phyloP scores from a whole-genome alignment of 257 asterid genomes.

The Przewalskia tangutica region DNA sequence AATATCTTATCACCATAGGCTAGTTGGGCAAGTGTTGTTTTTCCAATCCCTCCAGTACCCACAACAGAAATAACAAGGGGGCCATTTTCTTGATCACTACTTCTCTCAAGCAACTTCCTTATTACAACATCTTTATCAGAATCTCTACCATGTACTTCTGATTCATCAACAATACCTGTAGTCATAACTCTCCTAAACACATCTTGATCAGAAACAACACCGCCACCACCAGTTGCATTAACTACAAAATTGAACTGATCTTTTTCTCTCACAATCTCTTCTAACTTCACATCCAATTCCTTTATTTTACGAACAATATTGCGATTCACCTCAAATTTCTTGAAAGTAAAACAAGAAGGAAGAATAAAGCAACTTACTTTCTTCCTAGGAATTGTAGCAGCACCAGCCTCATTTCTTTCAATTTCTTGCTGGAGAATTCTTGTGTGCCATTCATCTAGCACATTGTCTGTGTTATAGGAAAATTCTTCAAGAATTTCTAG shows the following conservation, averaged over 20 bases:
- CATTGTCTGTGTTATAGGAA: slow-evolving; percentile 14
- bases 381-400: background rate
- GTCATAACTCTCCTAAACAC: background rate
- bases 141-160: slow-evolving; percentile 16
- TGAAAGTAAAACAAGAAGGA: slow-evolving; percentile 4
- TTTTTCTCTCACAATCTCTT: slow-evolving; percentile 5
- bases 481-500: slow-evolving; percentile 4
- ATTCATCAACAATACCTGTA: slow-evolving; percentile 10
- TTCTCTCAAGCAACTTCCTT: slow-evolving; percentile 8
- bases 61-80: slow-evolving; percentile 19
- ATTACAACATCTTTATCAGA: slow-evolving; percentile 12
- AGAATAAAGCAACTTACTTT: slow-evolving; percentile 8
- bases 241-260: slow-evolving; percentile 1
- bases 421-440: background rate
- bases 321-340: background rate
- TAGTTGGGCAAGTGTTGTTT: slow-evolving; percentile 32
- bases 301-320: slow-evolving; percentile 9
- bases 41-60: slow-evolving; percentile 40
- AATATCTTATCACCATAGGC: slow-evolving; percentile 13
- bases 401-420: background rate
- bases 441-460: slow-evolving; percentile 13
- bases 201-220: background rate
- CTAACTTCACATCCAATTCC: slow-evolving; percentile 6
- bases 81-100: background rate
- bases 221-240: background rate